These are phyloP conservation scores for Candida orba DNA, from an alignment of 805 yeast species.

Conservation along the genomic window DNA sequence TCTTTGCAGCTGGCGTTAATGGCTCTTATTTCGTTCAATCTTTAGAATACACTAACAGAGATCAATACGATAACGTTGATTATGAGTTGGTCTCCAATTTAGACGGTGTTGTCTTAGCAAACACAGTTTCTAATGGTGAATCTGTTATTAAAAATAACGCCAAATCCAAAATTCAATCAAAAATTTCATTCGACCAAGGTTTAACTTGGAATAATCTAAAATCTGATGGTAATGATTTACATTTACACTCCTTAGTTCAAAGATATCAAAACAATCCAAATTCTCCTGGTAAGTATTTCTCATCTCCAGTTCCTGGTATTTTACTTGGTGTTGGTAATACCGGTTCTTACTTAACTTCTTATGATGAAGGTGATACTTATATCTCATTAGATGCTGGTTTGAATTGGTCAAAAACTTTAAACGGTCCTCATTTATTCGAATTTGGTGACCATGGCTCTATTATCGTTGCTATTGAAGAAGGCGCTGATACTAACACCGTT, in stretches of 20 bases:
- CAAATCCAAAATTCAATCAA: conserved; percentile 13
- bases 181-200: conserved; percentile 34
- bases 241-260: conserved; percentile 29
- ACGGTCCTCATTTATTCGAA: conserved; percentile 45
- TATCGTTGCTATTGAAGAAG: conserved; percentile 50
- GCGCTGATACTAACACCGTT: conserved; percentile 28
- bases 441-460: conserved; percentile 79
- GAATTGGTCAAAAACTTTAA: conserved; percentile 55
- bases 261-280: conserved; percentile 17
- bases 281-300: conserved; percentile 25
- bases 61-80: conserved; percentile 26
- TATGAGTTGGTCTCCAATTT: conserved; percentile 37
- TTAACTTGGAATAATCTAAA: conserved; percentile 26
- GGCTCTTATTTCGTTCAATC: conserved; percentile 44
- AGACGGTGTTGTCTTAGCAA: conserved; percentile 59
- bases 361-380: conserved; percentile 40
- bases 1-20: conserved; percentile 35
- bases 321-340: conserved; percentile 36
- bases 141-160: conserved; percentile 11
- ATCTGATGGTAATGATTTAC: conserved; percentile 28
- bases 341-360: conserved; percentile 21
- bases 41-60: conserved; percentile 34
- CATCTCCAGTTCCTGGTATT: conserved; percentile 40
- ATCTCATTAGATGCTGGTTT: conserved; percentile 72
- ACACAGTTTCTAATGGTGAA: conserved; percentile 22